These are phyloP conservation scores for Suhomyces pyralidae DNA, from an alignment of 805 yeast species.

Conservation along the genomic window DNA sequence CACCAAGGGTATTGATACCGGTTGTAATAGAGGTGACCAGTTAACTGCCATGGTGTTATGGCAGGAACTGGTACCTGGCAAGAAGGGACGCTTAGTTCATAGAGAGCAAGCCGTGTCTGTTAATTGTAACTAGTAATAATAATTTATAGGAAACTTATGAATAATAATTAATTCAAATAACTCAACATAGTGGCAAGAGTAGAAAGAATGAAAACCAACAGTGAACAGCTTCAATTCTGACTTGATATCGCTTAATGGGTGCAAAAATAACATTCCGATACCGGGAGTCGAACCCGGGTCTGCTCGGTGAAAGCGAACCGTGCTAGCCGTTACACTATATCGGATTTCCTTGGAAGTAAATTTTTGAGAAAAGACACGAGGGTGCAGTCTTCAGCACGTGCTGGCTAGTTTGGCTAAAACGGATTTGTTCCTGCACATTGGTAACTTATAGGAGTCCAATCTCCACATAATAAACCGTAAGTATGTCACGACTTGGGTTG, in stretches of 20 bases:
- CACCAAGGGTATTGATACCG: conserved; percentile 79
- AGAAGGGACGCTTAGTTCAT: conserved; percentile 14
- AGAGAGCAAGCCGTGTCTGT: conserved; percentile 20
- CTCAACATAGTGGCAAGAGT: too few relatives aligned
- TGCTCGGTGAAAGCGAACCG: conserved; percentile 83
- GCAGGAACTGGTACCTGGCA: conserved; percentile 9
- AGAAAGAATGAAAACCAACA: too few relatives aligned
- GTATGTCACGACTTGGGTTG: conserved; percentile 43
- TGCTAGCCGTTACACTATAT: conserved; percentile 79
- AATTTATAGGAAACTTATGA: too few relatives aligned
- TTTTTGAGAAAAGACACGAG: not conserved
- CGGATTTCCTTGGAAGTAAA: conserved; percentile 37
- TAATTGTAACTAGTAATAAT: conserved; percentile 3
- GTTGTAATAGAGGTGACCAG: conserved; percentile 73
- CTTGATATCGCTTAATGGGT: too few relatives aligned
- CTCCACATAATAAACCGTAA: not conserved
- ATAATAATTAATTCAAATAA: too few relatives aligned
- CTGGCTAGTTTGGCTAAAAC: too few relatives aligned
- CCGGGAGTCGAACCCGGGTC: conserved; percentile 86
- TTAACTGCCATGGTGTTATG: conserved; percentile 61
- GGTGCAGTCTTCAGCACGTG: not conserved
- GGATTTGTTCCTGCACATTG: not conserved
- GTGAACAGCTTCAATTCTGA: too few relatives aligned
- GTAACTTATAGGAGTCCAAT: not conserved
- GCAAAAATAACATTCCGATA: conserved; percentile 49